Evolutionary conservation across 2,329 filamentous ascomycete species (phyloP).

Genomic region (Colletotrichum salicis): DNA sequence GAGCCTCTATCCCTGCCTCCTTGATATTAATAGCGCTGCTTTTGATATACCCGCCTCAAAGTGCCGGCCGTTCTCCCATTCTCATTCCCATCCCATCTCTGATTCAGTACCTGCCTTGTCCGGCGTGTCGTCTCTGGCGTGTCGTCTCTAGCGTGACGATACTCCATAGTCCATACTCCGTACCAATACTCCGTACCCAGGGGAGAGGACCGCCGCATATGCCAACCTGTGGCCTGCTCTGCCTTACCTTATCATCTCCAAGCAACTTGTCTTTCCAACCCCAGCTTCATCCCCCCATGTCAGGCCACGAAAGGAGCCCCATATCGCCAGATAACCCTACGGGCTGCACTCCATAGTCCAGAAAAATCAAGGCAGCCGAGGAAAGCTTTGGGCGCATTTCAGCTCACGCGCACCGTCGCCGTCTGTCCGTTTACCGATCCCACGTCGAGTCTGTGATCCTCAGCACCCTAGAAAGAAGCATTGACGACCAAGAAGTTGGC

Average conservation of each 20-base stretch:
- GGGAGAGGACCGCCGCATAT: neutral
- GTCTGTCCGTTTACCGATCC: conserved; percentile 30
- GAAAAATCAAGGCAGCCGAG: conserved; percentile 10
- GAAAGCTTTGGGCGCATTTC: conserved; percentile 4
- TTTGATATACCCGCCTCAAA: conserved; percentile 32
- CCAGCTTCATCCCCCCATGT: conserved; percentile 4
- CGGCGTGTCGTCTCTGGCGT: conserved; percentile 15
- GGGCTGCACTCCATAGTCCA: conserved; percentile 9
- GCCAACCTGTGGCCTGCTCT: conserved; percentile 7
- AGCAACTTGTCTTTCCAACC: conserved; percentile 10
- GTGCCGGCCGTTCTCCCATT: conserved; percentile 24
- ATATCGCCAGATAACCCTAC: conserved; percentile 24
- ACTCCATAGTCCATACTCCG: neutral
- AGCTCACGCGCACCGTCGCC: conserved; percentile 18
- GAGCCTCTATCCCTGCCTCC: conserved; percentile 17
- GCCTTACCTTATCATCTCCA: conserved; percentile 15
- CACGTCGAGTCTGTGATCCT: conserved; percentile 28
- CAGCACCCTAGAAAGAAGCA: conserved; percentile 28
- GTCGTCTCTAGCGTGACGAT: conserved; percentile 18
- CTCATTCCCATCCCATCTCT: conserved; percentile 4
- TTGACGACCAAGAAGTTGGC: conserved; percentile 20
- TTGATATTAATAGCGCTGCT: conserved; percentile 27
- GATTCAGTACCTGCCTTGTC: neutral
- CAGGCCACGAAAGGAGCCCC: conserved; percentile 2
- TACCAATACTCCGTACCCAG: neutral